phyloP scores from a whole-genome alignment of 2,329 filamentous ascomycete species.

The Sporothrix pallida region DNA sequence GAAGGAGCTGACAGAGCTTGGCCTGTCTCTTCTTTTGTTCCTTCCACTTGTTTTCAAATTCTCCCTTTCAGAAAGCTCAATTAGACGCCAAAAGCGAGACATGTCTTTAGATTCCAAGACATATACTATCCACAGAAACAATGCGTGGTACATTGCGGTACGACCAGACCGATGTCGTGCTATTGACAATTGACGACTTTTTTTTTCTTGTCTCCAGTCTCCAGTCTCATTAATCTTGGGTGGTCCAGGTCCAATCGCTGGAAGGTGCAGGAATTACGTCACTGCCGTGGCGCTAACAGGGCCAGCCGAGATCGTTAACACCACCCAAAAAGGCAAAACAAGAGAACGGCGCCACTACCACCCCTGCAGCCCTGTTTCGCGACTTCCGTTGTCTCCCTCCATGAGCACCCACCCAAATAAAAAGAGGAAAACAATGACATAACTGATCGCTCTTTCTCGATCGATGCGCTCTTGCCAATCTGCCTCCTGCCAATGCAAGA shows the following conservation, averaged over 20 bases:
- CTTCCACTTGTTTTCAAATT: background rate
- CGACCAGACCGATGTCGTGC: background rate
- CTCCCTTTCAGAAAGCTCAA: background rate
- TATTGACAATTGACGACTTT: background rate
- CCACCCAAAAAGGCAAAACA: constrained; percentile 1
- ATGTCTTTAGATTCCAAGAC: background rate
- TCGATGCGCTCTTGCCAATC: background rate
- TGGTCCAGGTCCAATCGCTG: constrained; percentile 6
- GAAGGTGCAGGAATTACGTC: constrained; percentile 31
- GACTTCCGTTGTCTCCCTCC: background rate
- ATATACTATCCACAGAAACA: background rate
- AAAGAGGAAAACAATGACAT: constrained; percentile 19
- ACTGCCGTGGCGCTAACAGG: constrained; percentile 27
- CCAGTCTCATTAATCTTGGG: background rate
- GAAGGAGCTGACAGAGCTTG: constrained; percentile 18
- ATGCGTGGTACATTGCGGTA: background rate
- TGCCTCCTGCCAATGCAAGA: background rate
- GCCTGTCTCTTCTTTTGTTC: background rate
- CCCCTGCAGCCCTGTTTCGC: constrained; percentile 14
- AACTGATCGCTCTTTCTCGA: constrained; percentile 15
- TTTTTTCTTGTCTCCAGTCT: background rate
- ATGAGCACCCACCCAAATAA: background rate
- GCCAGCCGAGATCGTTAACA: constrained; percentile 11
- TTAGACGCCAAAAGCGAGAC: background rate
- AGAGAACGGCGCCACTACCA: background rate